Percentiles rank a stretch among this genome's conserved stretches.
Conservation (phyloP, 208 protist genomes). For the Leishmania lainsoni region DNA sequence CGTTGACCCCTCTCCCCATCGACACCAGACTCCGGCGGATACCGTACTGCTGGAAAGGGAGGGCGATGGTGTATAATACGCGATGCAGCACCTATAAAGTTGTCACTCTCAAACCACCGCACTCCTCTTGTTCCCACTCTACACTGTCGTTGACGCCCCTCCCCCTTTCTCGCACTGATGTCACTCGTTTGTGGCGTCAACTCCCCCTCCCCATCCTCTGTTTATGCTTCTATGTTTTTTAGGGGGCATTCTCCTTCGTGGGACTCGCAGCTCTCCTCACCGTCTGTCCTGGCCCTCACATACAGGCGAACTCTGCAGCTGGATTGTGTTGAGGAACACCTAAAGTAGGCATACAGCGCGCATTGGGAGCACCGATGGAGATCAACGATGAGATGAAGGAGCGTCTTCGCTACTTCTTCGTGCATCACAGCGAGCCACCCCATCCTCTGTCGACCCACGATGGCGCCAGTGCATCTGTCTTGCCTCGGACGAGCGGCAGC, state of each 20-base stretch:
- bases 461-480: not conserved
- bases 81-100: not conserved
- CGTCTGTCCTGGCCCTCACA: not conserved
- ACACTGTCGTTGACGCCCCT: not conserved
- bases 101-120: not conserved
- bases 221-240: not conserved
- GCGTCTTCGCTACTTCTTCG: constrained; percentile 56
- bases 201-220: not conserved
- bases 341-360: not conserved
- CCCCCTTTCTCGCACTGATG: not conserved
- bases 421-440: constrained; percentile 69
- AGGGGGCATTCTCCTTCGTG: not conserved
- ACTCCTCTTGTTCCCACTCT: not conserved
- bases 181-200: not conserved
- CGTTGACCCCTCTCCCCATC: not conserved
- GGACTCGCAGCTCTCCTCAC: not conserved
- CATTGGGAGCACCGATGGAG: constrained; percentile 11
- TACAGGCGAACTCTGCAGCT: not conserved
- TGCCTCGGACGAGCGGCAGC: not conserved
- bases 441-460: constrained; percentile 18
- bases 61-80: not conserved
- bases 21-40: not conserved
- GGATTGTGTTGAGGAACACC: not conserved
- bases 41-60: not conserved
- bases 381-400: constrained; percentile 11